Base-by-base conservation (phyloP, 148 eudicot genomes). In the Camellia japonica region DNA sequence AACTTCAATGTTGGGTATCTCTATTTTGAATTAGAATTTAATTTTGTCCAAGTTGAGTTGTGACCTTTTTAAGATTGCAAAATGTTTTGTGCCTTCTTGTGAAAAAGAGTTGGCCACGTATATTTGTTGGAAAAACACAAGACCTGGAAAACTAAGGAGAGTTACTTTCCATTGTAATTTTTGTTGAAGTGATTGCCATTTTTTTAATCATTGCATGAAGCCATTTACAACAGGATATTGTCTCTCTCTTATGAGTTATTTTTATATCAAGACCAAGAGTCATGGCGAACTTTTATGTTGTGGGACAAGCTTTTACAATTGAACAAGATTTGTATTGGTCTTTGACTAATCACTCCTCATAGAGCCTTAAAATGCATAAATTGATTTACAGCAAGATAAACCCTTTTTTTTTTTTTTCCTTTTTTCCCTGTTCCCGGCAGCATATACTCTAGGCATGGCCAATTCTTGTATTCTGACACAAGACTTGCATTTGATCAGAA, bases 1-100 rank as follows among this genome's bases (percentile, higher is more conserved):
- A 82, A 41, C 75, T 75, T 82, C 7, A 64, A 38, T 20, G 38
- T 71, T 23, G 38, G 43, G 44, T 66, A n/a, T 62, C 71, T 46
- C 68, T 51, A 47, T 62, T 73, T 63, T 14, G 63, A 64, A 65
- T 58, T 51, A 59, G n/a, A 7, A 44, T 61, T 19, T 59, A 54
- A 7, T 71, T 49, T 46, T 42, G 41, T 46, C 38, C 18, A 62
- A 4, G 19, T 68, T 79, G n/a, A 44, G 58, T 79, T 70, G 38
- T 78, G 49, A 43, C 3, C 71, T 41, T 6, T 3, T 77, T 51
- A 7, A 30, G 68, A 7, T 2, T 42, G 73, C 12, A 69, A 46
- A 5, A 13, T 46, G 20, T 69, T 30, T 30, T 43, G 51, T 43
- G 30, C 73, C 5, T 67, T 43, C 5, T 69, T 5, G 4, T 69